Conservation (phyloP, 345 rosid species). For the Boechera divaricarpa region DNA sequence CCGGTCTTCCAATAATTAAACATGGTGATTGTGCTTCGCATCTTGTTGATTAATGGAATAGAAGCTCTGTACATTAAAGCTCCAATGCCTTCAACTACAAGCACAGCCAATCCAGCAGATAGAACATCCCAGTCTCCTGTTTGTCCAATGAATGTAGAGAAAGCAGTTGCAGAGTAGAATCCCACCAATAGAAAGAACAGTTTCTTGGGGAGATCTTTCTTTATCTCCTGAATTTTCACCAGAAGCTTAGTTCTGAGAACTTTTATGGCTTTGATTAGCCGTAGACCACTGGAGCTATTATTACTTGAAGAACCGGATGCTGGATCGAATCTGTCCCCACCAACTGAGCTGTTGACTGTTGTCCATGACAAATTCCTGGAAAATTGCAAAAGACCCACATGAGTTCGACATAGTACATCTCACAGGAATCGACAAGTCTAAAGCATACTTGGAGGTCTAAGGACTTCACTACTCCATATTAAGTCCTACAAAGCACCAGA, state of each 20-base stretch:
- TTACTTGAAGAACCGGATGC: conserved; percentile 50
- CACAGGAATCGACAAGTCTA: neutral
- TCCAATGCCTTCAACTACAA: conserved; percentile 84
- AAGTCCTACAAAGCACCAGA: conserved; percentile 6
- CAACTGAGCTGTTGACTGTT: conserved; percentile 53
- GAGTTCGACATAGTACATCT: neutral
- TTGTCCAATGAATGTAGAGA: conserved; percentile 79
- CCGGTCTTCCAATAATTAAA: conserved; percentile 95
- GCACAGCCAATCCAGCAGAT: conserved; percentile 84
- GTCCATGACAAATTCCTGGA: conserved; percentile 66
- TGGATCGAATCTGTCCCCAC: conserved; percentile 63
- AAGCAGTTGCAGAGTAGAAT: conserved; percentile 76
- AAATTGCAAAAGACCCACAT: conserved; percentile 31
- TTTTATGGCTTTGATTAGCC: conserved; percentile 67
- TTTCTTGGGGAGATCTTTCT: conserved; percentile 73
- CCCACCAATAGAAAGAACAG: conserved; percentile 87
- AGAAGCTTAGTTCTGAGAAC: conserved; percentile 58
- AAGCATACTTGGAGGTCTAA: neutral
- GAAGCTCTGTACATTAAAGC: conserved; percentile 85
- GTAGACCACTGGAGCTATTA: conserved; percentile 53
- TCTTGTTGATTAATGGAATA: conserved; percentile 54
- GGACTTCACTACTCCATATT: conserved; percentile 9
- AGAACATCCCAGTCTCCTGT: conserved; percentile 98
- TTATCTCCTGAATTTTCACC: conserved; percentile 59
- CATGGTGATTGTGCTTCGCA: conserved; percentile 63